Evolutionary conservation across 805 yeast species (phyloP), one percentile per base, ranked within the genome.

Genomic region (Candida odintsovae): DNA sequence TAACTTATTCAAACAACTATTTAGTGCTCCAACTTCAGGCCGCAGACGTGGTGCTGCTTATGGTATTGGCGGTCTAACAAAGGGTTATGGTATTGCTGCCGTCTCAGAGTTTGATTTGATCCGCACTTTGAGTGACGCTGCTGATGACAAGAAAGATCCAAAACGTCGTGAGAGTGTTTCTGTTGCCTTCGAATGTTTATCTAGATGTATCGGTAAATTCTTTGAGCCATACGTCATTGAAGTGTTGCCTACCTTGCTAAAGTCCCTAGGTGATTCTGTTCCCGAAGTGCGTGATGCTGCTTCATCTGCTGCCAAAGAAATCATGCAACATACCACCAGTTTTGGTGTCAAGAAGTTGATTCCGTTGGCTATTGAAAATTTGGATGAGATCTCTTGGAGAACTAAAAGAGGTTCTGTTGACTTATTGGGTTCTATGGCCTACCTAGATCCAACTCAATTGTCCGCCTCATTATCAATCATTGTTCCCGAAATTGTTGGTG

Each of bases 351-450:
- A 85, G 61, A 83, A 84, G 54, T 75, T 94, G 64, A 90, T 94
- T 63, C 99, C 99, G 2, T 73, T 92, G 47, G 95, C 97, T 0
- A 78, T 92, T 49, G 78, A 82, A 28, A 88, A 87, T 54, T 73
- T 94, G 56, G 95, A 90, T 56, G 95, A 88, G 50, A 81, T 83
- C 47, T 84, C 95, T 0, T 94, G 99, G 99, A 78, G 99, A 69
- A 81, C 96, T 0, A 94, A 94, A 69, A 88, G 90, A 68, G 99
- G 98, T 4, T 87, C 98, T 7, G 98, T 94, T 18, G 98, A 94
- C 63, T 70, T 94, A 44, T 76, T 94, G 40, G 99, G 99, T 66
- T 82, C 96, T 21, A 94, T 94, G 99, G 99, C 99, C 0, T 94
- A 90, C 64, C 74, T 94, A 51, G 97, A 92, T 59, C 99, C 99